Conservation (phyloP, 805 yeast genomes). For the Starmerella khaoyaiensis region DNA sequence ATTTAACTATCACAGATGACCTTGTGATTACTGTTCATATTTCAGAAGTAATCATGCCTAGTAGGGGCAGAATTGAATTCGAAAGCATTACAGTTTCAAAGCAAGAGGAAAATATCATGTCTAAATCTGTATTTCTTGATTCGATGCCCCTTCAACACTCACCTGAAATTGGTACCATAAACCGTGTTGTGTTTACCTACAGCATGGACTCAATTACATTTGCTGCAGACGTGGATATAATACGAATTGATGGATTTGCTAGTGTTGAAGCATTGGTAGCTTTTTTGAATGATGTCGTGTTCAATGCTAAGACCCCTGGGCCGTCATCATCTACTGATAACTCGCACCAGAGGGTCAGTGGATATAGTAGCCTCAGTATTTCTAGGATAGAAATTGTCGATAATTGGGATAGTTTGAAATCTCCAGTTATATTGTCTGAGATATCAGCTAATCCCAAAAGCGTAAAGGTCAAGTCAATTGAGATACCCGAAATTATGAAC, state of each 20-base stretch:
- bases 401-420: constrained; percentile 1
- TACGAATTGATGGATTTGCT: constrained; percentile 8
- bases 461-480: constrained; percentile 3
- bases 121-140: constrained; percentile 3
- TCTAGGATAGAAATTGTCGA: constrained; percentile 8
- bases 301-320: neutral
- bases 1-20: constrained; percentile 1
- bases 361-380: neutral
- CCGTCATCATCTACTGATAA: no score
- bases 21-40: constrained; percentile 1
- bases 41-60: constrained; percentile 7
- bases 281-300: constrained; percentile 6
- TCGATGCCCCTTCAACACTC: neutral
- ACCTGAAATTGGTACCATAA: constrained; percentile 7
- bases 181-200: constrained; percentile 7
- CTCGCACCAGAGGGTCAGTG: neutral
- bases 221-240: constrained; percentile 3
- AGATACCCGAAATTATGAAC: constrained; percentile 10
- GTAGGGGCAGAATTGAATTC: constrained; percentile 8
- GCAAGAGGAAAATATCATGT: neutral
- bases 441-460: neutral
- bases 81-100: constrained; percentile 5
- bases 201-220: constrained; percentile 5
- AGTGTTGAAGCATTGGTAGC: constrained; percentile 4
- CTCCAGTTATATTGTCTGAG: neutral